Percentiles rank a stretch among this genome's conserved stretches.
Evolutionary conservation across 176 grass and related monocot genomes (phyloP).

Genomic region (Zizania latifolia): DNA sequence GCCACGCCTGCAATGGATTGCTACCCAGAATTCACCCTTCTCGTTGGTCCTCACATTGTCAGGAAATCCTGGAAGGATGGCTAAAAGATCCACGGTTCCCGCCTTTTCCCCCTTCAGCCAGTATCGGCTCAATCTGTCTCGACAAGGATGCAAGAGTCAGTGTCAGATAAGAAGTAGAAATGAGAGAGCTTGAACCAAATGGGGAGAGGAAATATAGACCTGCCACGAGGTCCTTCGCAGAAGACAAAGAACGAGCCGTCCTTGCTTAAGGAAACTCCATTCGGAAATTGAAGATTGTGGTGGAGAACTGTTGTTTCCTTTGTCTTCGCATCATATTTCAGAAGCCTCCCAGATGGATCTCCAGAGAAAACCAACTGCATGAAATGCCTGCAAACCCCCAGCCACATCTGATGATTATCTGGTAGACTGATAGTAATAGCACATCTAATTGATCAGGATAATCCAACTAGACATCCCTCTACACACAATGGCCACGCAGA

Average conservation of each 20-base stretch:
- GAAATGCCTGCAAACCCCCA: conserved; percentile 60
- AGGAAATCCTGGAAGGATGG: conserved; percentile 82
- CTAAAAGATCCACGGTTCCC: conserved; percentile 60
- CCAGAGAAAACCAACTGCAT: conserved; percentile 75
- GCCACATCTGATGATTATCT: neutral
- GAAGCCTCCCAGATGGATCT: conserved; percentile 79
- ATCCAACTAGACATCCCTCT: neutral
- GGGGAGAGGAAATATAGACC: conserved; percentile 28
- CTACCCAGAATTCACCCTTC: conserved; percentile 94
- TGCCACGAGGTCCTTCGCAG: conserved; percentile 69
- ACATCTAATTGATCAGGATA: neutral
- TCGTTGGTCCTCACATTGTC: conserved; percentile 84
- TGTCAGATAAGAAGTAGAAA: neutral
- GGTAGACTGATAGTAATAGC: neutral
- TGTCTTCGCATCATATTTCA: conserved; percentile 67
- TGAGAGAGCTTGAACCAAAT: neutral
- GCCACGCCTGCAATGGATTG: conserved; percentile 62
- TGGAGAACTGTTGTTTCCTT: conserved; percentile 78
- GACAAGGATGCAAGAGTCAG: neutral
- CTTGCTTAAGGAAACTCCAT: conserved; percentile 84
- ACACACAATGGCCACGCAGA: neutral
- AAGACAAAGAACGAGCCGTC: conserved; percentile 89
- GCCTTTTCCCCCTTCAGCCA: conserved; percentile 93
- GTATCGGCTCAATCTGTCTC: conserved; percentile 68
- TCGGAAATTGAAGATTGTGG: conserved; percentile 74